Base-by-base conservation (phyloP, 345 rosid species). In the Triadica sebifera region DNA sequence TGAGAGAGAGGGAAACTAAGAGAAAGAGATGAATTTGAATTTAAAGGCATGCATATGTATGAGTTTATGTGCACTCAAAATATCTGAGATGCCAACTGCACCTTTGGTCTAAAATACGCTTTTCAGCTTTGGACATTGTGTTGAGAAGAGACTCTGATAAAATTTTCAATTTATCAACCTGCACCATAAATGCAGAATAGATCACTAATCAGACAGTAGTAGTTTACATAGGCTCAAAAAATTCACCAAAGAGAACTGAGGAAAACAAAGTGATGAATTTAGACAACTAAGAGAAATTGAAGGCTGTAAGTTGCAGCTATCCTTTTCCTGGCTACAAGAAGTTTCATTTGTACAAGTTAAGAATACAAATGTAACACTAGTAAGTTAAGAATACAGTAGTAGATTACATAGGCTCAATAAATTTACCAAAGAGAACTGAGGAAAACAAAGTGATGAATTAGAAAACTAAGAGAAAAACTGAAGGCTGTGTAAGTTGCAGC, bases 161-260 rank as follows among this genome's bases (percentile, higher is more conserved):
- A 78, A 95, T 81, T 80, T 89, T 92, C 79, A 95, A 86, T 78
- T 90, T 95, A 74, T 92, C 87, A 12, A 93, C 85, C 98, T 95
- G 89, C 77, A 85, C 70, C 59, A 38, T 60, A 69, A 78, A 64
- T 49, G 39, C 47, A 65, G 64, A 15, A 49, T 55, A 5, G 11
- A 74, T 77, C 24, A 70, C 59, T 65, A 76, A 16, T 16, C n/a
- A 41, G 45, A 17, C 1, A 63, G 22, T 37, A 50, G 41, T 12
- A 47, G 46, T 10, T 61, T 37, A 19, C 39, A 3, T 37, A 62
- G 43, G 57, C 13, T 2, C 37, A 49, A 45, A 39, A 41, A 38
- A 56, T n/a, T n/a, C 4, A 25, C 29, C 3, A 41, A 43, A 72
- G 4, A 51, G 3, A 38, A 63, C 37, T 29, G 7, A 72, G 6